Conservation (phyloP, 768 basidiomycete species). For the Cubamyces sp. region DNA sequence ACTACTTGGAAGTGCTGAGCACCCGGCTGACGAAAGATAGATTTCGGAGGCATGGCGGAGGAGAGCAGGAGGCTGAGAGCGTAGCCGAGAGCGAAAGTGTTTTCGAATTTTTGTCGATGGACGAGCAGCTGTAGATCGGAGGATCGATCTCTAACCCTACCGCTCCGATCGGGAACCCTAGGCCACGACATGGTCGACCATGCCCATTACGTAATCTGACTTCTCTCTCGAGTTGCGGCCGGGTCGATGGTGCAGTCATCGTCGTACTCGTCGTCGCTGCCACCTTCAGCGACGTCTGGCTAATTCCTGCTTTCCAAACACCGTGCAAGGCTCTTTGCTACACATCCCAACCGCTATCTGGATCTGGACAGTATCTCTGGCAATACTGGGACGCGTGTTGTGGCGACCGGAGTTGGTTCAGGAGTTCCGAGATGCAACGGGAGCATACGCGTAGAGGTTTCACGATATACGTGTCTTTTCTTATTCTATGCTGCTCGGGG, state of each 20-base stretch:
- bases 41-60: slow-evolving; percentile 69
- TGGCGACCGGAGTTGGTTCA: slow-evolving; percentile 10
- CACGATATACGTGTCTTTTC: slow-evolving; percentile 77
- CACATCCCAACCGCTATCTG: slow-evolving; percentile 15
- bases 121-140: slow-evolving; percentile 23
- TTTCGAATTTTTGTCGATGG: slow-evolving; percentile 12
- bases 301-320: neutral
- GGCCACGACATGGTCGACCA: slow-evolving; percentile 5
- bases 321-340: neutral
- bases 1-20: slow-evolving; percentile 96
- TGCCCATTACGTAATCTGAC: slow-evolving; percentile 24
- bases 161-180: slow-evolving; percentile 21
- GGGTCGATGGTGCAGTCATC: slow-evolving; percentile 20
- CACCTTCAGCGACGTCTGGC: slow-evolving; percentile 10
- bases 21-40: slow-evolving; percentile 88
- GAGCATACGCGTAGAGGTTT: slow-evolving; percentile 83
- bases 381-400: slow-evolving; percentile 10
- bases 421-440: slow-evolving; percentile 59
- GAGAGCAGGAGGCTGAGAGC: neutral
- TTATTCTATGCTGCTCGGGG: slow-evolving; percentile 23
- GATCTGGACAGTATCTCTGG: neutral
- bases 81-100: neutral
- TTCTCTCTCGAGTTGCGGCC: slow-evolving; percentile 19
- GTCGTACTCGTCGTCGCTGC: slow-evolving; percentile 18
- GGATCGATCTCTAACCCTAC: slow-evolving; percentile 25